These are phyloP conservation scores for Anthoceros angustus DNA, from an alignment of 225 moss, liverwort and hornwort species.

Conservation along the genomic window DNA sequence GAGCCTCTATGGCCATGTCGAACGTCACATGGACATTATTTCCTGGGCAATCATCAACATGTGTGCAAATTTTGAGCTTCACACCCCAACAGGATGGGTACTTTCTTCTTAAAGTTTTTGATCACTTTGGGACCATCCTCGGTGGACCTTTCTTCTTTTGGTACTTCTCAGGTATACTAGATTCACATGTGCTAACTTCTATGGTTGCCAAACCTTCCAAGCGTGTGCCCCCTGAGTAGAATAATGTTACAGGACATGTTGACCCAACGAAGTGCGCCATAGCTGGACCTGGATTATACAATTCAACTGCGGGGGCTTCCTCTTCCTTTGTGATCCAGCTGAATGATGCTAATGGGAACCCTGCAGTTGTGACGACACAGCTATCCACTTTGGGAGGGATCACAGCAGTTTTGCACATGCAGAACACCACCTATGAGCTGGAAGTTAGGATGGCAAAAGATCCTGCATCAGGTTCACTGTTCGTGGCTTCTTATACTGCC, in stretches of 20 bases:
- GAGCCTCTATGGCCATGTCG: not conserved
- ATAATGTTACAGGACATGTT: not conserved
- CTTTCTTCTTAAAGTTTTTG: not conserved
- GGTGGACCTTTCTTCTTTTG: not conserved
- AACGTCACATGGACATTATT: not conserved
- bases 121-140: not conserved
- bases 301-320: not conserved
- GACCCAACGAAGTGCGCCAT: not conserved
- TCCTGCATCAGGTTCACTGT: not conserved
- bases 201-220: not conserved
- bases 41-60: not conserved
- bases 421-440: not conserved
- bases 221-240: too few relatives aligned
- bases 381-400: not conserved
- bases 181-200: not conserved
- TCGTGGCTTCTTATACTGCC: not conserved
- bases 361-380: not conserved
- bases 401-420: not conserved
- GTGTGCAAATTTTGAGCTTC: not conserved
- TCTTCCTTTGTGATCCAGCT: not conserved
- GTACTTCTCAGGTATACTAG: not conserved
- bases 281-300: not conserved
- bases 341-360: not conserved
- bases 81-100: not conserved
- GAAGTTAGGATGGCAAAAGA: not conserved